Evolutionary conservation across 2,329 filamentous ascomycete species (phyloP), one percentile per base, ranked within the genome.

Genomic region (Beauveria rudraprayagi): DNA sequence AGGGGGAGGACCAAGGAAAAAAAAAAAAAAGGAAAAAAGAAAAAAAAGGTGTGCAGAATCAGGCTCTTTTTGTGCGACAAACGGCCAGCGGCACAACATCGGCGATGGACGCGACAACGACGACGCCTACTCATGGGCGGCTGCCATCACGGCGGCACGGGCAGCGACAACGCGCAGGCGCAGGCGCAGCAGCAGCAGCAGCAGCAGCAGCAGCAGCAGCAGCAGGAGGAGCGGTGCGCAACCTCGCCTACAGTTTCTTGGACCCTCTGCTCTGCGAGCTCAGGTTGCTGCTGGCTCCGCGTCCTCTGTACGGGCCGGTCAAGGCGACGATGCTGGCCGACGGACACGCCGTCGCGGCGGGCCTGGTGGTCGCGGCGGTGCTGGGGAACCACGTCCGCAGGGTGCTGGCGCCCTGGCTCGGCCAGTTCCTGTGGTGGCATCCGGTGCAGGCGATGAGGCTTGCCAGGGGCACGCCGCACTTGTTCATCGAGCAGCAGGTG

Each of bases 371-470:
- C 16, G 67, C 70, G 44, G 76, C 76, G 55, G 69, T 75, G 17
- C 62, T 77, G 14, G 47, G 72, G 28, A 72, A 78, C 68, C 76
- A 79, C 64, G 66, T 75, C 17, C 71, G 74, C 5, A 67, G 72
- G 22, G 65, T 70, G n/a, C 61, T 77, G 0, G 47, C 60, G 11
- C 73, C 71, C 7, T 69, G 64, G 66, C 61, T 73, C 0, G 70
- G 68, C 3, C 64, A 69, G 24, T 73, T 70, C 37, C 54, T 70
- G 14, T 70, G 70, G 64, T 60, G 64, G 61, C 65, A 66, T 24
- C 73, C 73, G 11, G 66, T 72, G 59, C 72, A 70, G 30, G 67
- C 67, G 62, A 70, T 76, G 64, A 76, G 73, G 59, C 66, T 73
- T 47, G 75, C 71, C n/a, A 65, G 66, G 6, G 69, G 64, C 16